Evolutionary conservation across 345 rosid genomes (phyloP).

Genomic region (Murraya koenigii): DNA sequence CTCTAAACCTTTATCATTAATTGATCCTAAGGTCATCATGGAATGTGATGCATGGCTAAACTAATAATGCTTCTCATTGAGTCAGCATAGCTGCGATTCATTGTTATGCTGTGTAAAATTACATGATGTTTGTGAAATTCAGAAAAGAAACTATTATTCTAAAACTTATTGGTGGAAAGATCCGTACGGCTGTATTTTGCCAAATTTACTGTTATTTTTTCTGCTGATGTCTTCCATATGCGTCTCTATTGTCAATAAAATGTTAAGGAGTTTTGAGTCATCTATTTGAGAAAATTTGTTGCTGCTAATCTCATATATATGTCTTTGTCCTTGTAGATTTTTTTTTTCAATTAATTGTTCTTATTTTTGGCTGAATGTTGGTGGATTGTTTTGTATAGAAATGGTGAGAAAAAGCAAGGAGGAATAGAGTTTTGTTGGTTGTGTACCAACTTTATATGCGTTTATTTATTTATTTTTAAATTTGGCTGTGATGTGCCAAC

Average conservation of each 20-base stretch:
- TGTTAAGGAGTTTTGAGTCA: background rate
- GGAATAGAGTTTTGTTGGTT: background rate
- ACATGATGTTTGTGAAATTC: background rate
- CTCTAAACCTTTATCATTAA: background rate
- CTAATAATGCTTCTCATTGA: background rate
- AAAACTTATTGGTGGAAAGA: background rate
- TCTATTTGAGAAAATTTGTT: background rate
- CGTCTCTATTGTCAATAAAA: background rate
- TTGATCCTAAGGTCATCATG: background rate
- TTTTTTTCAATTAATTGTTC: background rate
- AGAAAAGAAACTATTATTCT: background rate
- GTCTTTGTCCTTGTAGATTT: background rate
- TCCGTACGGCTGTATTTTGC: background rate
- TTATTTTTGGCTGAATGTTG: background rate
- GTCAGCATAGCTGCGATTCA: background rate
- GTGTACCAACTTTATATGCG: background rate
- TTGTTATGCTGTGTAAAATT: background rate
- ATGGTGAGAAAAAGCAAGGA: background rate
- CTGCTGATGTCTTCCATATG: background rate
- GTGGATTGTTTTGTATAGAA: background rate
- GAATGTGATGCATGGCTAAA: slow-evolving; percentile 3
- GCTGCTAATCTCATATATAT: background rate
- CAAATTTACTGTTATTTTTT: background rate
- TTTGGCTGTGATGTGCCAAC: background rate
- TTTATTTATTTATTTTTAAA: background rate